phyloP scores from a whole-genome alignment of 257 asterid species.

The Catharanthus roseus region DNA sequence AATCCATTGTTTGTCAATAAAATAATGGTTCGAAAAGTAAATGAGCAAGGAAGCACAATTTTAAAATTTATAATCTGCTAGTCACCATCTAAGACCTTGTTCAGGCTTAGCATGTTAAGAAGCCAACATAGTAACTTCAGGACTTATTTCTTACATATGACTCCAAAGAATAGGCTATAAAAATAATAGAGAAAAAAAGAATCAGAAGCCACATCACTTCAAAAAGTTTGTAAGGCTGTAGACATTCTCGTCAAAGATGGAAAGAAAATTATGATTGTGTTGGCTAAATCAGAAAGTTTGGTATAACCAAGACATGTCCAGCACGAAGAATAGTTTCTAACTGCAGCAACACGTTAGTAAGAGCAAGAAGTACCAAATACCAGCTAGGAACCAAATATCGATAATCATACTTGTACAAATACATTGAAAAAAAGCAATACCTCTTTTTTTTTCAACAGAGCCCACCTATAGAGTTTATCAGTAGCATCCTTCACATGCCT shows the following conservation, averaged over 20 bases:
- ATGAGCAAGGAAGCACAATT: background rate
- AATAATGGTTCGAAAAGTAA: background rate
- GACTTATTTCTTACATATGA: background rate
- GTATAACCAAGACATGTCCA: background rate
- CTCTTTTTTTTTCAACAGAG: conserved; percentile 59
- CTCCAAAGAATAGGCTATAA: background rate
- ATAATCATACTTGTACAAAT: background rate
- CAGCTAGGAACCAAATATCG: background rate
- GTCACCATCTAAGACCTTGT: background rate
- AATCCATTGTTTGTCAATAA: too few relatives aligned
- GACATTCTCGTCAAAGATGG: too few relatives aligned
- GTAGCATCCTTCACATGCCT: conserved; percentile 70
- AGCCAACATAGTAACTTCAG: background rate
- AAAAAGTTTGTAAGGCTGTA: too few relatives aligned
- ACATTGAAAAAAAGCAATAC: conserved; percentile 21
- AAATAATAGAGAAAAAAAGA: too few relatives aligned
- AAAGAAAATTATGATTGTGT: too few relatives aligned
- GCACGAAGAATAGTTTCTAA: background rate
- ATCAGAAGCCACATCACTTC: too few relatives aligned
- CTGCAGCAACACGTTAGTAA: background rate
- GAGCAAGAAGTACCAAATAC: background rate
- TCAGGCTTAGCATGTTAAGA: background rate
- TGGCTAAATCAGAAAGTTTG: background rate
- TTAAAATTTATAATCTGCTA: too few relatives aligned
- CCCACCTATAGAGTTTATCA: conserved; percentile 71